Evolutionary conservation across 768 basidiomycete species (phyloP).

Genomic region (Mycena galericulata): DNA sequence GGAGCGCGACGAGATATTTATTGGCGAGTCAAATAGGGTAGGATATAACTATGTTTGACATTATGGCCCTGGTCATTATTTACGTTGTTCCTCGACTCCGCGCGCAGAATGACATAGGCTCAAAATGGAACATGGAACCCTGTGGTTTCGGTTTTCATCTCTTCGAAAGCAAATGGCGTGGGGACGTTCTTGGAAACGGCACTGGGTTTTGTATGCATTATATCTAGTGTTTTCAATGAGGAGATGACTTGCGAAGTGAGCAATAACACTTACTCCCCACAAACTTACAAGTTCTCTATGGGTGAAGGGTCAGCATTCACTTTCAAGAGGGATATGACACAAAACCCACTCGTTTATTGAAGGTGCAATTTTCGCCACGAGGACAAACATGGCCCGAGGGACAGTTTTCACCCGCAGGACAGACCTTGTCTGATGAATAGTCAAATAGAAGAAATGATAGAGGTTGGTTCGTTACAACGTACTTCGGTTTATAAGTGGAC

Average conservation of each 20-base stretch:
- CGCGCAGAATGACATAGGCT: too few species aligned
- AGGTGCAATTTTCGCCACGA: conserved; percentile 47
- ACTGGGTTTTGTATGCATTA: conserved; percentile 17
- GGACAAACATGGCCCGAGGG: conserved; percentile 53
- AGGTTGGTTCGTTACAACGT: too few species aligned
- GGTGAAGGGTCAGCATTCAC: neutral
- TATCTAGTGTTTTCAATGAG: neutral
- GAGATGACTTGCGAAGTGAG: neutral
- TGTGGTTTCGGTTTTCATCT: neutral
- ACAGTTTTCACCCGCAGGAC: conserved; percentile 44
- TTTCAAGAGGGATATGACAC: conserved; percentile 39
- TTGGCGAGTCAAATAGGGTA: neutral
- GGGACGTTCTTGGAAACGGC: neutral
- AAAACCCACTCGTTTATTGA: conserved; percentile 47
- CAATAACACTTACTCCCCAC: conserved; percentile 17
- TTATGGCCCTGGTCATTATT: too few species aligned
- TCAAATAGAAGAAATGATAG: conserved; percentile 15
- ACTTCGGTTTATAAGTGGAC: conserved; percentile 53
- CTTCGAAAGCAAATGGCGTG: neutral
- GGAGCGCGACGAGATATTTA: too few species aligned
- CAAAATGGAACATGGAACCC: neutral
- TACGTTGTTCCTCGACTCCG: too few species aligned
- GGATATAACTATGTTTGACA: too few species aligned
- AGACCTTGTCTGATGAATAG: conserved; percentile 34
- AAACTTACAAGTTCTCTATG: conserved; percentile 26